A percentile compares a stretch with the other conserved stretches of the same genome.
phyloP scores from a whole-genome alignment of 1,284 basidiomycete species.

The Austroboletus novae-zelandiae region DNA sequence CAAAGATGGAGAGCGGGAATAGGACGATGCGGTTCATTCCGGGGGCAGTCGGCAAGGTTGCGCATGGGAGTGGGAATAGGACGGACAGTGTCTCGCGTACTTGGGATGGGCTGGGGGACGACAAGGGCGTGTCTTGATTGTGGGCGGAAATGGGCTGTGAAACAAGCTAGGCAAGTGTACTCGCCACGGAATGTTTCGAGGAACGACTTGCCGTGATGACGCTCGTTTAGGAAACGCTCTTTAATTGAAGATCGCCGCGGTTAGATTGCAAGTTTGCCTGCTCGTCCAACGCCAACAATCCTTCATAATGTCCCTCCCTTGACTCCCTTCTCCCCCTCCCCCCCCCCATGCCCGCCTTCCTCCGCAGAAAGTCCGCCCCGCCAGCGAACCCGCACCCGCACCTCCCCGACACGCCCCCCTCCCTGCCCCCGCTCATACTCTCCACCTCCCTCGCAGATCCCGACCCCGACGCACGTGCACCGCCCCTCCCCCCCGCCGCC shows the following conservation, averaged over 20 bases:
- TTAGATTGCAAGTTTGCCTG: slow-evolving; percentile 5
- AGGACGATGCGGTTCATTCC: slow-evolving; percentile 1
- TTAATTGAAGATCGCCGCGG: slow-evolving; percentile 19
- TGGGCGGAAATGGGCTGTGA: slow-evolving; percentile 15
- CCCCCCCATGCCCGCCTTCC: slow-evolving; percentile 46
- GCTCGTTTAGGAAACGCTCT: slow-evolving; percentile 8
- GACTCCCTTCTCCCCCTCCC: not conserved
- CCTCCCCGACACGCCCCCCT: slow-evolving; percentile 17
- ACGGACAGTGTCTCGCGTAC: slow-evolving; percentile 8
- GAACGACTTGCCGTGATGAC: slow-evolving; percentile 5
- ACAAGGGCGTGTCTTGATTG: slow-evolving; percentile 12
- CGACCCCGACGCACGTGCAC: not conserved
- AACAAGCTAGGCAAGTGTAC: too few relatives aligned
- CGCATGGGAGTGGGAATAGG: slow-evolving; percentile 10
- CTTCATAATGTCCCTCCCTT: slow-evolving; percentile 5
- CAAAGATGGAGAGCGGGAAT: slow-evolving; percentile 9
- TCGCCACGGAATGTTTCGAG: slow-evolving; percentile 15
- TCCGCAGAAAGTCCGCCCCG: slow-evolving; percentile 42
- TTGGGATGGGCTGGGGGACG: slow-evolving; percentile 7
- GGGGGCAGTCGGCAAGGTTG: slow-evolving; percentile 6
- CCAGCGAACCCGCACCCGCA: not conserved
- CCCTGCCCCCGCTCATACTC: slow-evolving; percentile 41
- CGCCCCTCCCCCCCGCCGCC: slow-evolving; percentile 13
- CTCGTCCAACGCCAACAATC: not conserved
- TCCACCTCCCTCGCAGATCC: slow-evolving; percentile 20